These are phyloP conservation scores for Oryza rufipogon DNA, from an alignment of 176 grass and related monocot species.

Conservation along the genomic window DNA sequence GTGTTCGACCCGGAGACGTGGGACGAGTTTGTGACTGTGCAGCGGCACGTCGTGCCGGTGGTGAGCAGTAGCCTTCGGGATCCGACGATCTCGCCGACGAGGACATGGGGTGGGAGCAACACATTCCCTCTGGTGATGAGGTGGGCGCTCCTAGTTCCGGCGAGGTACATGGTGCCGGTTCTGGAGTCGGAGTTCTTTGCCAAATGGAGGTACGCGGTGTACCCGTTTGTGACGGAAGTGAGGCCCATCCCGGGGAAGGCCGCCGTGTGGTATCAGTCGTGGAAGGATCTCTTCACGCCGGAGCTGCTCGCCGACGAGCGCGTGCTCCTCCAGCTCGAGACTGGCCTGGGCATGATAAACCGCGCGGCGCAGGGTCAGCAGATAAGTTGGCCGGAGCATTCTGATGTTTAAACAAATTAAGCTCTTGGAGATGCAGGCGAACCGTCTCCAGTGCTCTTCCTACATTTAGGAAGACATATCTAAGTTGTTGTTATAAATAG, in stretches of 20 bases:
- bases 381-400: constrained; percentile 27
- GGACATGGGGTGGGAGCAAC: constrained; percentile 27
- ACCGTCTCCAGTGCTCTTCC: no score
- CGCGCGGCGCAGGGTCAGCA: constrained; percentile 37
- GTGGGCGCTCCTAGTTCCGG: constrained; percentile 62
- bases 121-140: constrained; percentile 63
- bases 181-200: constrained; percentile 67
- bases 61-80: constrained; percentile 44
- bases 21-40: constrained; percentile 41
- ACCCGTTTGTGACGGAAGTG: constrained; percentile 48
- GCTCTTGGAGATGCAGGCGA: no score
- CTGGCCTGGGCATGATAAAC: constrained; percentile 52
- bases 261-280: constrained; percentile 56
- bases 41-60: constrained; percentile 45
- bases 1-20: constrained; percentile 58
- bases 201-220: constrained; percentile 59
- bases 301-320: constrained; percentile 63
- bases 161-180: constrained; percentile 58
- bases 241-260: constrained; percentile 25
- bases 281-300: constrained; percentile 58
- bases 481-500: not conserved
- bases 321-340: constrained; percentile 39
- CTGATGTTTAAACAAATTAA: no score
- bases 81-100: constrained; percentile 50
- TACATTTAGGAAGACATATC: not conserved